These are phyloP conservation scores for Aspergillus affinis DNA, from an alignment of 495 filamentous ascomycete genomes.

Conservation along the genomic window DNA sequence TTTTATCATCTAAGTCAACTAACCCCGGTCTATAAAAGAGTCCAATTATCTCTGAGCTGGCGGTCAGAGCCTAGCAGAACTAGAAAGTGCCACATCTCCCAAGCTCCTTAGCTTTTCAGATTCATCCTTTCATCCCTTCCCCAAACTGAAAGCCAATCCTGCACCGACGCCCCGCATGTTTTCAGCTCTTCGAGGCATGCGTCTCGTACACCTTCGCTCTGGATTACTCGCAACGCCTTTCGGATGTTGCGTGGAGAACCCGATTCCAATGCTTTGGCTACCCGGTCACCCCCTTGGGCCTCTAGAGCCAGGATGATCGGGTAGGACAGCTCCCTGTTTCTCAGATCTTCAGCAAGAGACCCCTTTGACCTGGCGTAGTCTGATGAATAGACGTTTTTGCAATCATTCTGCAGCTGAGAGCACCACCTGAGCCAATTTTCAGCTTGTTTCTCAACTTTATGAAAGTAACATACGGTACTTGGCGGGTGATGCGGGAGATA, in stretches of 20 bases:
- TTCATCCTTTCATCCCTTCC: conserved; percentile 23
- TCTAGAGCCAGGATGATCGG: conserved; percentile 30
- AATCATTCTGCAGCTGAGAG: conserved; percentile 34
- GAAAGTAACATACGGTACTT: neutral
- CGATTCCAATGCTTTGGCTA: conserved; percentile 16
- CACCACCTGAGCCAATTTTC: conserved; percentile 21
- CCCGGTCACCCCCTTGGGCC: conserved; percentile 19
- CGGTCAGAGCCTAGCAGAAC: too few relatives aligned
- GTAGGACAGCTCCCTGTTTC: conserved; percentile 31
- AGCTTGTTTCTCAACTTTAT: neutral
- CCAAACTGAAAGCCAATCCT: conserved; percentile 23
- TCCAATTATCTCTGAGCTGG: too few relatives aligned
- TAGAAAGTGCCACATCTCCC: conserved; percentile 40
- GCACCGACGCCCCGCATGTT: conserved; percentile 14
- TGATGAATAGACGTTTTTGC: conserved; percentile 34
- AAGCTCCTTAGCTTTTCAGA: conserved; percentile 34
- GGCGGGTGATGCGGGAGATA: conserved; percentile 1
- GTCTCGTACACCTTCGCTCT: conserved; percentile 17
- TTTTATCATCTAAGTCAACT: too few relatives aligned
- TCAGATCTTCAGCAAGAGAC: conserved; percentile 29
- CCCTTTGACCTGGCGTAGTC: conserved; percentile 31
- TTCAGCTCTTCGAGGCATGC: conserved; percentile 20
- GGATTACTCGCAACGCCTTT: conserved; percentile 20
- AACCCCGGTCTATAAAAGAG: too few relatives aligned
- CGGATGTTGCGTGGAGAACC: conserved; percentile 22